phyloP scores from a whole-genome alignment of 2,329 filamentous ascomycete genomes.

The Botryotinia calthae region DNA sequence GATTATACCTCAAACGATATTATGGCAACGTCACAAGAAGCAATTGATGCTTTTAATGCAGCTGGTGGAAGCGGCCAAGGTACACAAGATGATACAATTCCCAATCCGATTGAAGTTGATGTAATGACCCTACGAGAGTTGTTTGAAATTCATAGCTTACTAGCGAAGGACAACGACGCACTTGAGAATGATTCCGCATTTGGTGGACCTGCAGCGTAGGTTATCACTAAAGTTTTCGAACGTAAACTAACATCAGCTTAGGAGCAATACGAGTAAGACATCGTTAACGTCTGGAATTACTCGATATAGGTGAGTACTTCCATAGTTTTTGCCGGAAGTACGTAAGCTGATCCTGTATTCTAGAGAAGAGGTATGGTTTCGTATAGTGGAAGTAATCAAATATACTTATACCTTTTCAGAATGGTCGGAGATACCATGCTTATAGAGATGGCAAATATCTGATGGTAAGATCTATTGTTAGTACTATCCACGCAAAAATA shows the following conservation, averaged over 20 bases:
- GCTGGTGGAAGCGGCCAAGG: neutral
- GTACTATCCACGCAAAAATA: neutral
- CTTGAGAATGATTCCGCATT: slow-evolving; percentile 16
- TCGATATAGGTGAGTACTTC: slow-evolving; percentile 19
- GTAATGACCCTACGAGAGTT: neutral
- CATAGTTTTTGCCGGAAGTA: neutral
- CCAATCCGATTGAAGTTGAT: slow-evolving; percentile 12
- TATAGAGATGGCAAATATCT: slow-evolving; percentile 35
- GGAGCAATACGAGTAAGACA: slow-evolving; percentile 19
- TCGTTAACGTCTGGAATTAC: slow-evolving; percentile 24
- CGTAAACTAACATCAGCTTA: neutral
- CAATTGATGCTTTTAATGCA: slow-evolving; percentile 11
- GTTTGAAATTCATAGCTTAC: neutral
- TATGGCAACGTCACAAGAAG: slow-evolving; percentile 17
- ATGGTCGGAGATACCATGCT: slow-evolving; percentile 43
- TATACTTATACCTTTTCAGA: slow-evolving; percentile 28
- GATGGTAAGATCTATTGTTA: slow-evolving; percentile 16
- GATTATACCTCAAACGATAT: neutral
- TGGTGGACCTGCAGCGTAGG: slow-evolving; percentile 3
- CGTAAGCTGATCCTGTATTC: neutral
- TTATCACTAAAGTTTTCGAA: neutral
- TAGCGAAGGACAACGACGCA: slow-evolving; percentile 1
- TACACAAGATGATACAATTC: neutral
- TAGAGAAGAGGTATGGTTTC: slow-evolving; percentile 18
- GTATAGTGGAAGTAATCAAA: neutral